These are phyloP conservation scores for Gonium pectorale DNA, from an alignment of 139 green algal genomes.

Conservation along the genomic window DNA sequence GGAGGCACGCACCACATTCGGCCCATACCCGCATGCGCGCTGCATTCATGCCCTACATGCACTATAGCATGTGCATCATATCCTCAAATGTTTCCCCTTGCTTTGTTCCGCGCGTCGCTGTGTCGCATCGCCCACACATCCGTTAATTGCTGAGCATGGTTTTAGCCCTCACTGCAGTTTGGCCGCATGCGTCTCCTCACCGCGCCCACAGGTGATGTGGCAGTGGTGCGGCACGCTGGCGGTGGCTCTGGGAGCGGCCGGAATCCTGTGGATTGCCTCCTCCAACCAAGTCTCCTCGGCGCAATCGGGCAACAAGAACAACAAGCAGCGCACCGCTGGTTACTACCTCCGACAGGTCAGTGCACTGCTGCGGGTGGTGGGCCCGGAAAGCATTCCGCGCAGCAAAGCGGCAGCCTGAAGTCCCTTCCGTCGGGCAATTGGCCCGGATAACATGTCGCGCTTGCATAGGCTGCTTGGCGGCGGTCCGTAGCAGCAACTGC, in stretches of 20 bases:
- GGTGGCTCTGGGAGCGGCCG: not conserved
- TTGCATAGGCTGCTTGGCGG: no score
- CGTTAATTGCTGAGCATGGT: no score
- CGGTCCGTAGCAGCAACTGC: not conserved
- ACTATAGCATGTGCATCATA: not conserved
- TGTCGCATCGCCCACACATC: not conserved
- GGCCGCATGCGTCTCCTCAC: not conserved
- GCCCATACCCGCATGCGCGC: not conserved
- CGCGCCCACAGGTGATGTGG: conserved; percentile 15
- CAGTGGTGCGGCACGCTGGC: conserved; percentile 31
- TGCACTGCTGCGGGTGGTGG: not conserved
- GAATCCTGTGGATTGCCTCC: not conserved
- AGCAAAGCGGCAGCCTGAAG: no score
- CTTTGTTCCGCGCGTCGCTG: not conserved
- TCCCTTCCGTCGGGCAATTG: not conserved
- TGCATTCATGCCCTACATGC: not conserved
- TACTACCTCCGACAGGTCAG: not conserved
- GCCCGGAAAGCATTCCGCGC: no score
- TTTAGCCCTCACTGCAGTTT: no score
- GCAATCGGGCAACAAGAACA: not conserved
- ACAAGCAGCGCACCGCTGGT: not conserved
- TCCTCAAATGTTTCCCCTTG: not conserved
- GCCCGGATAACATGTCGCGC: no score
- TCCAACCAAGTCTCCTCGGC: no score
- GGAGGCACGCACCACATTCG: not conserved